Evolutionary conservation across 176 grass and related monocot species (phyloP).

Genomic region (Oryza glaberrima): DNA sequence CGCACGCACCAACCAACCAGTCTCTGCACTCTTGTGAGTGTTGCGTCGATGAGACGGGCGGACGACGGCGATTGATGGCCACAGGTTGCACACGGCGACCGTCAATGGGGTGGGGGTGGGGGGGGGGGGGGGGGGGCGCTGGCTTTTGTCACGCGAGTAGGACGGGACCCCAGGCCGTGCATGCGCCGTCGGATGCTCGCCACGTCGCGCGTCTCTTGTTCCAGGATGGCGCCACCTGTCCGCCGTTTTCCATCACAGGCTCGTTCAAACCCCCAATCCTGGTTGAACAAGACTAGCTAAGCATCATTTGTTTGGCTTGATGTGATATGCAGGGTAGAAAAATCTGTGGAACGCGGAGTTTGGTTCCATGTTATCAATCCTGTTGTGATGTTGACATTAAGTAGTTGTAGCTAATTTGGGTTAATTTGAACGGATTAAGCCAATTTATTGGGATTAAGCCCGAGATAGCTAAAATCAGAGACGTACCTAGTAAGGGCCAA

Average conservation of each 20-base stretch:
- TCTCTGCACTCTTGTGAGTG: background rate
- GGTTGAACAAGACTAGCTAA: background rate
- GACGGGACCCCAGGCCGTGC: background rate
- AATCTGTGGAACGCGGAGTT: background rate
- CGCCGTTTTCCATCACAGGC: background rate
- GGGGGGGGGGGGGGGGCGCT: background rate
- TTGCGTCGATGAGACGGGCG: background rate
- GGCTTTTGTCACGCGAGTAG: background rate
- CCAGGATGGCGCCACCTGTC: slow-evolving; percentile 35
- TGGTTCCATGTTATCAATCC: background rate
- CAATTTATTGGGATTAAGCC: too few relatives aligned
- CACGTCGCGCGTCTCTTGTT: background rate
- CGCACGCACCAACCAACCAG: slow-evolving; percentile 17
- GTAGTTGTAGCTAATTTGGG: too few relatives aligned
- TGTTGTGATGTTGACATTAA: background rate
- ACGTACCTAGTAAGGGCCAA: too few relatives aligned
- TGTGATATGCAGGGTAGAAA: background rate
- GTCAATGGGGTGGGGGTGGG: background rate
- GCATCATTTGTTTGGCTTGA: background rate
- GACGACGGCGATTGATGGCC: background rate
- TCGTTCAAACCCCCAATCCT: slow-evolving; percentile 1
- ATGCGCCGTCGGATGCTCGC: slow-evolving; percentile 20
- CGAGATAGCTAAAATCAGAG: too few relatives aligned
- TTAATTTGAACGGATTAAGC: background rate
- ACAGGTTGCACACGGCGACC: background rate